Evolutionary conservation across 345 rosid species (phyloP).

Genomic region (Populus alba): DNA sequence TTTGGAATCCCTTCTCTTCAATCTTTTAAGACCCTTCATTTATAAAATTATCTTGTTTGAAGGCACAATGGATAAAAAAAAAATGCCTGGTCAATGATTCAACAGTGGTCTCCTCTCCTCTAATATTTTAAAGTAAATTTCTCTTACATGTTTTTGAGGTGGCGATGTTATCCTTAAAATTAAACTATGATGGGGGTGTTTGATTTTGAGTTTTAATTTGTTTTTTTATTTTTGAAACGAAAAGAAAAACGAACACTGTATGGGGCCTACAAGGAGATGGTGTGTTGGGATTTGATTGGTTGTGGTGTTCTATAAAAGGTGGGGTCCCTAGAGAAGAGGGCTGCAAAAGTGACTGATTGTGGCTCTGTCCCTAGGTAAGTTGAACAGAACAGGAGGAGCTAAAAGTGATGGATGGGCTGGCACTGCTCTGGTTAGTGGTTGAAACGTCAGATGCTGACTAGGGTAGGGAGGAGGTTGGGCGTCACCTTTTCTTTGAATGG

Average conservation of each 20-base stretch:
- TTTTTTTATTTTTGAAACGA: background rate
- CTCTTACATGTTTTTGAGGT: background rate
- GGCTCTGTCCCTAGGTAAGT: background rate
- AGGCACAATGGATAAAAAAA: background rate
- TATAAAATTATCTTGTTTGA: background rate
- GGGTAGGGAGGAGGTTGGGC: background rate
- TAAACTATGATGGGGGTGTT: background rate
- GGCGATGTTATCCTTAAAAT: background rate
- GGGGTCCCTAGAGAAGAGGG: background rate
- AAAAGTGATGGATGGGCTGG: background rate
- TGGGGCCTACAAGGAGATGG: background rate
- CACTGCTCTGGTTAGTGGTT: conserved; percentile 2
- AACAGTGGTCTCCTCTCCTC: background rate
- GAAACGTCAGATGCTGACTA: conserved; percentile 11
- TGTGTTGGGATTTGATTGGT: background rate
- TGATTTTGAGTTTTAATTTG: no score
- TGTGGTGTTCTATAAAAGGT: background rate
- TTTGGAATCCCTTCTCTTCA: background rate
- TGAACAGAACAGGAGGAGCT: background rate
- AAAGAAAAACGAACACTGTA: background rate
- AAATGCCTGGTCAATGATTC: background rate
- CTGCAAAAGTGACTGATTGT: background rate
- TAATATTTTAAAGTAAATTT: no score
- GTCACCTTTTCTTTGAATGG: background rate
- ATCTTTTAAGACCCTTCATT: background rate